These are phyloP conservation scores for Galerina sulciceps DNA, from an alignment of 768 basidiomycete genomes.

Conservation along the genomic window DNA sequence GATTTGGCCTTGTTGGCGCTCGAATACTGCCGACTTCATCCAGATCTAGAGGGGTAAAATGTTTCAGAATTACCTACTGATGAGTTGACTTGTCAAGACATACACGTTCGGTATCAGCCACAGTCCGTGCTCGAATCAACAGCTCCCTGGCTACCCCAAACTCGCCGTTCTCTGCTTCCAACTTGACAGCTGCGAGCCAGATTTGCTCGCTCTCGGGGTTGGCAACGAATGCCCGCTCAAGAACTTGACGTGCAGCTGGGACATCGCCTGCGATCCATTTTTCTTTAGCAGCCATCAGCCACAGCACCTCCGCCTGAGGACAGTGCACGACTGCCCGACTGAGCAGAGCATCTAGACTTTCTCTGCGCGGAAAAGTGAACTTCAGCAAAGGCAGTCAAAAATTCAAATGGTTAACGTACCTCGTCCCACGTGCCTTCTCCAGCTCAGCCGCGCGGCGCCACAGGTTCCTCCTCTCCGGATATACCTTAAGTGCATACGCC, in stretches of 20 bases:
- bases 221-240: constrained; percentile 88
- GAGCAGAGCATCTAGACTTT: constrained; percentile 82
- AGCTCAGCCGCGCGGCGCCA: constrained; percentile 94
- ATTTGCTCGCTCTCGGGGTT: constrained; percentile 98
- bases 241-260: constrained; percentile 85
- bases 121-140: constrained; percentile 84
- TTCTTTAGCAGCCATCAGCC: constrained; percentile 99
- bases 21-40: constrained; percentile 98
- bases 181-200: constrained; percentile 96
- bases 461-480: constrained; percentile 81
- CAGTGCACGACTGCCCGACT: constrained; percentile 85
- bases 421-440: constrained; percentile 88
- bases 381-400: neutral
- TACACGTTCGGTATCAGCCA: constrained; percentile 91
- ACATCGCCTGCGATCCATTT: constrained; percentile 93
- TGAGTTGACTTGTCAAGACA: constrained; percentile 25
- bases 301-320: constrained; percentile 94
- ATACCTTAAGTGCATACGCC: constrained; percentile 90
- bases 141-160: constrained; percentile 84
- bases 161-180: constrained; percentile 96
- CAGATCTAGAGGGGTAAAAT: constrained; percentile 69
- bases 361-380: constrained; percentile 42
- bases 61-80: constrained; percentile 4
- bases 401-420: constrained; percentile 39
- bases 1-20: constrained; percentile 83